A percentile compares a stretch with the other conserved stretches of the same genome.
These are phyloP conservation scores for Ophiocordyceps camponoti-leonardi DNA, from an alignment of 2,329 filamentous ascomycete species.

Conservation along the genomic window DNA sequence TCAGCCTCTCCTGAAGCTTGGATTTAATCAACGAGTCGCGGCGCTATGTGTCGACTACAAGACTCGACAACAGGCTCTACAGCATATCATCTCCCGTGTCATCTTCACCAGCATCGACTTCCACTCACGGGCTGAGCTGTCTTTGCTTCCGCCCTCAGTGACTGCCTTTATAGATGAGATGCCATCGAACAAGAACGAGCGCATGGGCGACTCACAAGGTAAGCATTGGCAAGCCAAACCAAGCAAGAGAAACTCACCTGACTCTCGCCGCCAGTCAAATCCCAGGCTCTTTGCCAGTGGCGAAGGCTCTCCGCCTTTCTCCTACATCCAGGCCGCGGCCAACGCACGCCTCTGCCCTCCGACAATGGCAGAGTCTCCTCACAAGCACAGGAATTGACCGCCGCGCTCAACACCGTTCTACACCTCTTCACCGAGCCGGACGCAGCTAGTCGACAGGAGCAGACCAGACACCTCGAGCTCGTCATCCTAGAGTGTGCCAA, in stretches of 20 bases:
- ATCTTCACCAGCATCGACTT: slow-evolving; percentile 18
- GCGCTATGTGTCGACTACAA: slow-evolving; percentile 14
- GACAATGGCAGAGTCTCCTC: slow-evolving; percentile 11
- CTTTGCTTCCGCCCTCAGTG: slow-evolving; percentile 19
- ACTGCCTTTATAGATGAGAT: slow-evolving; percentile 9
- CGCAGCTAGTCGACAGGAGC: slow-evolving; percentile 10
- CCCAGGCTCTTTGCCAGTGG: slow-evolving; percentile 22
- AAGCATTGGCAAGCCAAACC: not conserved
- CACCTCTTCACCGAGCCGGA: slow-evolving; percentile 7
- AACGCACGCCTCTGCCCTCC: slow-evolving; percentile 16
- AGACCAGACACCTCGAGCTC: slow-evolving; percentile 19
- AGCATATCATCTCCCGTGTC: slow-evolving; percentile 19
- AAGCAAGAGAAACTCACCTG: not conserved
- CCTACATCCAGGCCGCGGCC: slow-evolving; percentile 18
- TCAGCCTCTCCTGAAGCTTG: slow-evolving; percentile 1
- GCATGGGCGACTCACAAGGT: not conserved
- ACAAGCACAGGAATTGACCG: slow-evolving; percentile 8
- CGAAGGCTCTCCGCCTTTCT: slow-evolving; percentile 24
- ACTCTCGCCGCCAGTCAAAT: not conserved
- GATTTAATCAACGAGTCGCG: slow-evolving; percentile 6
- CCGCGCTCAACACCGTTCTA: not conserved
- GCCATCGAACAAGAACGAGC: not conserved
- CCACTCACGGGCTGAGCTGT: slow-evolving; percentile 9
- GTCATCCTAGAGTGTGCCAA: slow-evolving; percentile 21
- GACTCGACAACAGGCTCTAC: slow-evolving; percentile 15